phyloP scores from a whole-genome alignment of 768 basidiomycete genomes.

The Tricholoma saponaceum region DNA sequence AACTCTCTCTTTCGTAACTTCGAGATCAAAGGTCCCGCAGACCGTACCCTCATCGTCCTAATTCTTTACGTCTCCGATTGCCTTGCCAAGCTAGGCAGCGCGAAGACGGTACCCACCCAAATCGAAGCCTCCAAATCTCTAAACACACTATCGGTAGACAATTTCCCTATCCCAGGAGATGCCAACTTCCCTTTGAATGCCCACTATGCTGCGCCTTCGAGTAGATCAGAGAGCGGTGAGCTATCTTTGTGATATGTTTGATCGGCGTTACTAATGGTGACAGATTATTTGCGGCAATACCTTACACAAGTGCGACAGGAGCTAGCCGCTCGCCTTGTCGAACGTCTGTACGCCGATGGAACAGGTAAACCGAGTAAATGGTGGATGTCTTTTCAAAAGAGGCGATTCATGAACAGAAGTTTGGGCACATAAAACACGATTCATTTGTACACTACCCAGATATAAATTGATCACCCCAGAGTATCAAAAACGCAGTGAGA shows the following conservation, averaged over 20 bases:
- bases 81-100: slow-evolving; percentile 79
- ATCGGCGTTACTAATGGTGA: slow-evolving; percentile 7
- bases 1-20: slow-evolving; percentile 99
- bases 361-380: slow-evolving; percentile 96
- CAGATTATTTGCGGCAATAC: slow-evolving; percentile 89
- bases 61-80: slow-evolving; percentile 99
- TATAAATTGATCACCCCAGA: not conserved
- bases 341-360: slow-evolving; percentile 88
- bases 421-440: slow-evolving; percentile 51
- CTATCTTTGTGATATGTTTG: not conserved
- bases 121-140: slow-evolving; percentile 85
- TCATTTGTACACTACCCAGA: slow-evolving; percentile 2
- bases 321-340: slow-evolving; percentile 79
- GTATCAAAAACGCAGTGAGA: slow-evolving; percentile 10
- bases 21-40: slow-evolving; percentile 97
- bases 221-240: slow-evolving; percentile 77
- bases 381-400: slow-evolving; percentile 99
- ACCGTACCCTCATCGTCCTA: slow-evolving; percentile 93
- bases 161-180: slow-evolving; percentile 92
- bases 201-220: slow-evolving; percentile 80
- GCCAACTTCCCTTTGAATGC: slow-evolving; percentile 92
- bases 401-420: slow-evolving; percentile 93
- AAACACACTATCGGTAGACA: slow-evolving; percentile 91
- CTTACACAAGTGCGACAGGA: slow-evolving; percentile 93
- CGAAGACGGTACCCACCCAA: slow-evolving; percentile 64